Evolutionary conservation across 768 basidiomycete species (phyloP).

Genomic region (Mycena vulgaris): DNA sequence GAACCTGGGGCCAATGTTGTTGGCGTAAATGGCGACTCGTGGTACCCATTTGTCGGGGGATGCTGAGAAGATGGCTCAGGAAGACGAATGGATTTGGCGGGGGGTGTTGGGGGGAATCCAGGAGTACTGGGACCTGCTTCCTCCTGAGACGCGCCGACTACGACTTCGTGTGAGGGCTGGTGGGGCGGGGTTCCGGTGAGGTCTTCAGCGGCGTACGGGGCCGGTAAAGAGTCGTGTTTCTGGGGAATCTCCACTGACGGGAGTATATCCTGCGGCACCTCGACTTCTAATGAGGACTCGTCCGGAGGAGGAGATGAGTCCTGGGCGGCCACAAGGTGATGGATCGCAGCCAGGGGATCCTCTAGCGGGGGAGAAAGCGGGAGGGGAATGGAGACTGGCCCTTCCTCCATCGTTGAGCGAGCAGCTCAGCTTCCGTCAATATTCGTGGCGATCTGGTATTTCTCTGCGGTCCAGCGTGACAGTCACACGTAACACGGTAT

Average conservation of each 20-base stretch:
- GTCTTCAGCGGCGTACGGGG: constrained; percentile 8
- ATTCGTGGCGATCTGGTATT: constrained; percentile 6
- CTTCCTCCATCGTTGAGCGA: constrained; percentile 40
- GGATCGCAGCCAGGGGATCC: constrained; percentile 6
- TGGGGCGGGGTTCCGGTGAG: background rate
- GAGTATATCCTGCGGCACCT: constrained; percentile 16
- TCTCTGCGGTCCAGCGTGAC: background rate
- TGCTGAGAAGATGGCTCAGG: constrained; percentile 19
- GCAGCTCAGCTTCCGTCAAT: constrained; percentile 33
- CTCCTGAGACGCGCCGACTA: constrained; percentile 29
- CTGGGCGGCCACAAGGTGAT: constrained; percentile 6
- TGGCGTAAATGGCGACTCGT: constrained; percentile 23
- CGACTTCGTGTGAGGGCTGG: background rate
- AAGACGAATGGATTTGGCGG: constrained; percentile 31
- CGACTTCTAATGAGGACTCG: constrained; percentile 15
- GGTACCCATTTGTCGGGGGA: constrained; percentile 28
- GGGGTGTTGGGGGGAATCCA: constrained; percentile 39
- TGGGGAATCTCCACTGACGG: background rate
- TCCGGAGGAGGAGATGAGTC: constrained; percentile 10
- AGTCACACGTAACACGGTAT: constrained; percentile 6
- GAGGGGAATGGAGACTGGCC: constrained; percentile 40
- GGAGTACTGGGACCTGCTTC: constrained; percentile 26
- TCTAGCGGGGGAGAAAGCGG: constrained; percentile 42
- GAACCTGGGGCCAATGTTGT: constrained; percentile 24
- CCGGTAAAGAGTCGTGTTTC: constrained; percentile 6